These are phyloP conservation scores for Suillus cothurnatus DNA, from an alignment of 768 basidiomycete genomes.

Conservation along the genomic window DNA sequence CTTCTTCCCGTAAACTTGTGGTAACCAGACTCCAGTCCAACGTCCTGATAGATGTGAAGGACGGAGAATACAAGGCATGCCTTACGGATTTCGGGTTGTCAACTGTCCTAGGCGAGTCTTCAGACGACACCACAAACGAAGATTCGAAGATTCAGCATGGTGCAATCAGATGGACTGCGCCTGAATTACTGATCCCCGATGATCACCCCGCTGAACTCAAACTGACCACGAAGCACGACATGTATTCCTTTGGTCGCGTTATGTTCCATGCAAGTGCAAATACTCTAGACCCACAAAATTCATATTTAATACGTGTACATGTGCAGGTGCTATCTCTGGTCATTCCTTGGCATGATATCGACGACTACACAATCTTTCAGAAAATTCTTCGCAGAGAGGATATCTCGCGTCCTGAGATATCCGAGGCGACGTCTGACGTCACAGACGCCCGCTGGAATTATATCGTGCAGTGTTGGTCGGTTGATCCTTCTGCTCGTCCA, in stretches of 20 bases:
- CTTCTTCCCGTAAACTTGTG: background rate
- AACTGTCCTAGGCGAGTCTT: conserved; percentile 36
- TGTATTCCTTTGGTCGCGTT: conserved; percentile 40
- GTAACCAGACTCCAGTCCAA: conserved; percentile 28
- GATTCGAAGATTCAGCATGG: conserved; percentile 34
- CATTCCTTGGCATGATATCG: background rate
- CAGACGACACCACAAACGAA: conserved; percentile 28
- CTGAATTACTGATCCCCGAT: conserved; percentile 17
- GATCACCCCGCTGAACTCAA: conserved; percentile 10
- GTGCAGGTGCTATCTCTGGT: background rate
- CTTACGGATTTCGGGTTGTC: conserved; percentile 50
- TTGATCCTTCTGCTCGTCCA: background rate
- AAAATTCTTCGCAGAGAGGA: background rate
- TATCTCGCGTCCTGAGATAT: background rate
- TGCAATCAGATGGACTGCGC: conserved; percentile 46
- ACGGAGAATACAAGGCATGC: conserved; percentile 29
- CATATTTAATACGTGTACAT: background rate
- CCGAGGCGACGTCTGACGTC: background rate
- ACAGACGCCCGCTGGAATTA: background rate
- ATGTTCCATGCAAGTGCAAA: conserved; percentile 9
- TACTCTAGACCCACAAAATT: background rate
- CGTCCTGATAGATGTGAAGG: conserved; percentile 8
- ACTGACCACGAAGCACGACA: conserved; percentile 34
- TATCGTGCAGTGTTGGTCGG: background rate
- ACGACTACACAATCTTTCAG: background rate